Evolutionary conservation across 768 basidiomycete species (phyloP).

Genomic region (Lactarius pseudohatsudake): DNA sequence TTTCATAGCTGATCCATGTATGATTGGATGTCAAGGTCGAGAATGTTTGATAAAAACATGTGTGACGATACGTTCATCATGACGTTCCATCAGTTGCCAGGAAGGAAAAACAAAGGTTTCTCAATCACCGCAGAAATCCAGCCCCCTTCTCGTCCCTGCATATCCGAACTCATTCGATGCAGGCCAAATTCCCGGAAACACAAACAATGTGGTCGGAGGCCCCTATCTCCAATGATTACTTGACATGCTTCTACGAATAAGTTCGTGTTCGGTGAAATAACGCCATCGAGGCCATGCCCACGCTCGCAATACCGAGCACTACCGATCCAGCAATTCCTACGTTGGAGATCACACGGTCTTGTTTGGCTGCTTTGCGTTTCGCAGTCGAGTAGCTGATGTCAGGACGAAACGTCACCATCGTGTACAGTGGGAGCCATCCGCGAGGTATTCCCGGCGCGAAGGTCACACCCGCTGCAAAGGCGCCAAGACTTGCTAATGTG

Average conservation of each 20-base stretch:
- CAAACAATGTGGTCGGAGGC: slow-evolving; percentile 16
- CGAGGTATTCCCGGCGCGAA: slow-evolving; percentile 47
- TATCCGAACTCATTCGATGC: slow-evolving; percentile 20
- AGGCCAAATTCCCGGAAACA: slow-evolving; percentile 27
- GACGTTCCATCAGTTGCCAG: slow-evolving; percentile 4
- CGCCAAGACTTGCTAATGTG: slow-evolving; percentile 48
- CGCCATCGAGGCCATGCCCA: slow-evolving; percentile 28
- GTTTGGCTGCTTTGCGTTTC: slow-evolving; percentile 63
- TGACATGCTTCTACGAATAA: slow-evolving; percentile 25
- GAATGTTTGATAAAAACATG: slow-evolving; percentile 21
- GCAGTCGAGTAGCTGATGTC: slow-evolving; percentile 91
- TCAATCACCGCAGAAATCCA: slow-evolving; percentile 28
- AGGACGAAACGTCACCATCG: slow-evolving; percentile 97
- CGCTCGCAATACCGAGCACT: slow-evolving; percentile 19
- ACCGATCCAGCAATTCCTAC: slow-evolving; percentile 38
- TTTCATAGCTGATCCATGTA: slow-evolving; percentile 30
- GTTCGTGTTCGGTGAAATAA: slow-evolving; percentile 29
- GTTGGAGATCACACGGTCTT: slow-evolving; percentile 59
- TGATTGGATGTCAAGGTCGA: slow-evolving; percentile 26
- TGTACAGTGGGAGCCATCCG: slow-evolving; percentile 93
- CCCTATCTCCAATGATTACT: slow-evolving; percentile 29
- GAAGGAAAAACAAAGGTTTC: slow-evolving; percentile 10
- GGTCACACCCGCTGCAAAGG: slow-evolving; percentile 32
- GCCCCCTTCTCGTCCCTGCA: slow-evolving; percentile 23
- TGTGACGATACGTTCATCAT: slow-evolving; percentile 21